Conservation (phyloP, 305 asterid species). For the Fraxinus angustifolia region DNA sequence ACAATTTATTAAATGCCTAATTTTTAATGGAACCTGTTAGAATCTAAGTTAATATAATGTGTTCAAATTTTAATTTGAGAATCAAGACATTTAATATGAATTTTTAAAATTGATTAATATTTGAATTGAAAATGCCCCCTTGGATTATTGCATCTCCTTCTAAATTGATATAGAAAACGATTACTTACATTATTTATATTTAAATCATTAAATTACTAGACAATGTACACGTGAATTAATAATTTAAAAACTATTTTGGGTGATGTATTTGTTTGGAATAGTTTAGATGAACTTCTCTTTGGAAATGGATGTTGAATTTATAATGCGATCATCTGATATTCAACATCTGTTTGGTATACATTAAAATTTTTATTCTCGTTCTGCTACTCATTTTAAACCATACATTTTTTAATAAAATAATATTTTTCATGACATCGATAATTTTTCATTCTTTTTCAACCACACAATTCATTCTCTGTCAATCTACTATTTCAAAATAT, state of each 20-base stretch:
- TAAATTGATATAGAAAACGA: not conserved
- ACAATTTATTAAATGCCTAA: not conserved
- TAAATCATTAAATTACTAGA: too few relatives aligned
- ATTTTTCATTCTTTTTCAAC: too few relatives aligned
- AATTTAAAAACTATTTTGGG: not conserved
- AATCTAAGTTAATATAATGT: not conserved
- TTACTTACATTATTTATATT: not conserved
- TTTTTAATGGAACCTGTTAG: not conserved
- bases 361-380: too few relatives aligned
- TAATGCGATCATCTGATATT: not conserved
- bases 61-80: not conserved
- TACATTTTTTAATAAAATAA: too few relatives aligned
- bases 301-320: not conserved
- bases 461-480: too few relatives aligned
- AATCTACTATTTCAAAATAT: too few relatives aligned
- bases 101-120: not conserved
- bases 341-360: too few relatives aligned
- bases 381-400: too few relatives aligned
- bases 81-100: too few relatives aligned
- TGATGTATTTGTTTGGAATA: not conserved
- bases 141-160: not conserved
- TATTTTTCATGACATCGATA: too few relatives aligned
- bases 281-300: not conserved
- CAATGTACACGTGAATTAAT: not conserved
- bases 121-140: not conserved